Percentiles rank a stretch among this genome's conserved stretches.
Evolutionary conservation across 2,329 filamentous ascomycete genomes (phyloP).

Genomic region (Diaporthe vexans): DNA sequence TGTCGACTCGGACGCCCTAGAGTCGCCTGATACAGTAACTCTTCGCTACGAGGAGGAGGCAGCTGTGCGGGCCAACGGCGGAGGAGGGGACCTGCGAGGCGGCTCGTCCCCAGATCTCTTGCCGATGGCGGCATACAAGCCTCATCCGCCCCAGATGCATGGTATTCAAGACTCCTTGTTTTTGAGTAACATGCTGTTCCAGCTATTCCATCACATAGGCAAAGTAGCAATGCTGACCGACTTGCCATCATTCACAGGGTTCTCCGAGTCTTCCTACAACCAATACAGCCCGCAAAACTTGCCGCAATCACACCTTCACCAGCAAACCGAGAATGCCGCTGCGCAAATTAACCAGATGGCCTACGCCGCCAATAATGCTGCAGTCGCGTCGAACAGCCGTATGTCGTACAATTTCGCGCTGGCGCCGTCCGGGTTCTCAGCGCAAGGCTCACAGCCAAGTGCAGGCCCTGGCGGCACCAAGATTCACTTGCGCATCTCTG

Average conservation of each 20-base stretch:
- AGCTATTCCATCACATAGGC: background rate
- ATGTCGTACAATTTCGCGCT: conserved; percentile 72
- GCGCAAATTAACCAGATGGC: conserved; percentile 68
- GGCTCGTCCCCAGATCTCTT: conserved; percentile 72
- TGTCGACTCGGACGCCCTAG: conserved; percentile 67
- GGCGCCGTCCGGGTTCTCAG: conserved; percentile 71
- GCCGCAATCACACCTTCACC: conserved; percentile 52
- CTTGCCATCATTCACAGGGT: conserved; percentile 45
- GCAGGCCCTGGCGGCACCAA: conserved; percentile 78
- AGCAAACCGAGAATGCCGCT: conserved; percentile 64
- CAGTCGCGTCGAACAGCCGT: conserved; percentile 41
- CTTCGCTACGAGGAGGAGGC: conserved; percentile 70
- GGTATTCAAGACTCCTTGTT: conserved; percentile 69
- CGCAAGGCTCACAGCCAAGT: conserved; percentile 74
- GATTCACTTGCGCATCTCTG: conserved; percentile 80
- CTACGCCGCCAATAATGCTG: conserved; percentile 73
- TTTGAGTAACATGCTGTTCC: background rate
- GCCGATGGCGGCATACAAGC: conserved; percentile 89
- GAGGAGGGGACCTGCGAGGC: conserved; percentile 62
- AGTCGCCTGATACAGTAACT: conserved; percentile 70
- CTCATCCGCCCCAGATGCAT: conserved; percentile 81
- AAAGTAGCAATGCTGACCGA: conserved; percentile 6
- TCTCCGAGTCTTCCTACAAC: conserved; percentile 65
- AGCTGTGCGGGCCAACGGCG: conserved; percentile 65
- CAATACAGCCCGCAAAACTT: conserved; percentile 61